Evolutionary conservation across 106 monocot genomes (phyloP), one percentile per base, ranked within the genome.

Genomic region (Triglochin maritima): DNA sequence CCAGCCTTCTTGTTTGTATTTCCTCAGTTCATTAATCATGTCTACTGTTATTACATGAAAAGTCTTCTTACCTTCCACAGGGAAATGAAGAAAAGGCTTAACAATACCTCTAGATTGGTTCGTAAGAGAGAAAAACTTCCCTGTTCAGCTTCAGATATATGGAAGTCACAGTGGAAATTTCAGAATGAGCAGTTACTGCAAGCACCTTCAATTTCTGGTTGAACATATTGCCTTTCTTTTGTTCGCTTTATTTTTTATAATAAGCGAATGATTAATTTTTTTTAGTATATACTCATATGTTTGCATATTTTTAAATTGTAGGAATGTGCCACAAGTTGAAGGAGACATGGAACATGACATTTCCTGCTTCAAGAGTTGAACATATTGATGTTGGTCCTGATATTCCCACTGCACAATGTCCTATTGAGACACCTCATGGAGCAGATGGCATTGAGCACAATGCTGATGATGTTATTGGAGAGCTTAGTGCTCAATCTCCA

Each of bases 41-140:
- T 54, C 29, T 7, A 12, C 52, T 9, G 12, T 66, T 44, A 63
- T 63, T 14, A 66, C 68, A 8, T 67, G 9, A 29, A 29, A 29
- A 29, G 29, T 29, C 1, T 29, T 29, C 29, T 29, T 29, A 29
- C 29, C 29, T 29, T 29, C 29, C 29, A 29, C 59, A 94, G 93
- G 60, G 77, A 77, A 44, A 84, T 94, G 75, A 78, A 74, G 53
- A 69, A 59, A 17, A 85, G 83, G 66, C 75, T 86, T 50, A 59
- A 78, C n/a, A 78, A 84, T 47, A 58, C 47, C 17, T 66, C 57
- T 56, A 66, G 48, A 29, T 66, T 90, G 54, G 63, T 82, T 16
- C 65, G 66, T 69, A 86, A 92, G 76, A 64, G 88, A 58, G 72
- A 73, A 70, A 83, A 81, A 62, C 77, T 80, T 14, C 91, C 96